Base-by-base conservation (phyloP, 2,329 filamentous ascomycete species). In the Colletotrichum aenigma region DNA sequence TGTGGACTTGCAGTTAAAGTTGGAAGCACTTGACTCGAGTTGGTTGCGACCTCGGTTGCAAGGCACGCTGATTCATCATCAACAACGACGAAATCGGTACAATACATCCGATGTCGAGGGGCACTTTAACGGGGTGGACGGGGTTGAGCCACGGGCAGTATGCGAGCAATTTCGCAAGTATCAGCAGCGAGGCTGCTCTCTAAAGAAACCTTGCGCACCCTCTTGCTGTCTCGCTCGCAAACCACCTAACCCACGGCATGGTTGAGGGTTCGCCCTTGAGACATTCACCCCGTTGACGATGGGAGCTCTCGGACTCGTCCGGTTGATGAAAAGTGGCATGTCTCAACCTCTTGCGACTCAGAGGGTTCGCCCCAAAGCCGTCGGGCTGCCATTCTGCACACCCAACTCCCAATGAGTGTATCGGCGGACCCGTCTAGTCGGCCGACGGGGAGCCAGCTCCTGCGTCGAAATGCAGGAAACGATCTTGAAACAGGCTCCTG, bases 401-500 rank as follows among this genome's bases (percentile, higher is more conserved):
- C 24, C 24, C 26, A n/a, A 30, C 52, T 18, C 30, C 48, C 32
- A 15, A 12, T 16, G 28, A 26, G 6, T 58, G 60, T 30, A 24
- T 62, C 36, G 15, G 38, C 69, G 58, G 73, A 48, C 56, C 70
- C 64, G 70, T 68, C 43, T 18, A 30, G 70, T 73, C 70, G 73
- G 34, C 70, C 64, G 70, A 75, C 64, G 43, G 73, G 43, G 21
- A 58, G 24, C 13, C 26, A 55, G 18, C 24, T 56, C 32, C 32
- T 68, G 21, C 28, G 16, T 34, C 60, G 55, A 68, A 52, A 65
- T 55, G 43, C 48, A 36, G 64, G 73, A 75, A 75, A 75, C 73
- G 60, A 36, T 24, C 56, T 36, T 73, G 73, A 75, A 75, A 75
- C 73, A 68, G 21, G 55, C 70, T 52, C 43, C 70, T 58, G 56